phyloP scores from a whole-genome alignment of 2,329 filamentous ascomycete genomes.

The Tricladium varicosporioides region DNA sequence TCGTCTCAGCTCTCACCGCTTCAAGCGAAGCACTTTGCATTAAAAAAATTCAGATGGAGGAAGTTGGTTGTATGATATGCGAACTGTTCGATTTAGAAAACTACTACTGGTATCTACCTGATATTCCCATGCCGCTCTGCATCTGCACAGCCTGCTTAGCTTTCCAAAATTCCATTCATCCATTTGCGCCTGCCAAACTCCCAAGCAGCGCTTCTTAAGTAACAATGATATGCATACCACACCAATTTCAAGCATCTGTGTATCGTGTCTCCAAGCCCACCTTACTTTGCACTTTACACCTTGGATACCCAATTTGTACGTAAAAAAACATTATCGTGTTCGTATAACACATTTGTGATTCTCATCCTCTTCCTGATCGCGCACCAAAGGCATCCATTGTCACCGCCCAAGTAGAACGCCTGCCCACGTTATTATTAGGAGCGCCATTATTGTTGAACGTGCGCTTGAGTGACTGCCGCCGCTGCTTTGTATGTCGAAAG shows the following conservation, averaged over 20 bases:
- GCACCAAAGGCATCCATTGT: slow-evolving; percentile 1
- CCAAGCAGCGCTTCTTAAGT: not conserved
- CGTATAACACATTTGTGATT: not conserved
- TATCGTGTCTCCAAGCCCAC: not conserved
- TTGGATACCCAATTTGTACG: not conserved
- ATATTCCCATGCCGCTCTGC: too few relatives aligned
- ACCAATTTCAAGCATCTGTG: not conserved
- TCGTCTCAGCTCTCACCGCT: too few relatives aligned
- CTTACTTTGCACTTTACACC: not conserved
- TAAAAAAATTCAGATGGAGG: too few relatives aligned
- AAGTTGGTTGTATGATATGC: too few relatives aligned
- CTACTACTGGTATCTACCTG: too few relatives aligned
- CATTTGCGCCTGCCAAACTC: not conserved
- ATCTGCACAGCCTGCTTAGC: not conserved
- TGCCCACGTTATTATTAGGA: slow-evolving; percentile 11
- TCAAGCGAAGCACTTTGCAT: too few relatives aligned
- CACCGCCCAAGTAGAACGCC: slow-evolving; percentile 18
- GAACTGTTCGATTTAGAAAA: too few relatives aligned
- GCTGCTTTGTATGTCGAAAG: slow-evolving; percentile 25
- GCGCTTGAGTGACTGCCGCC: slow-evolving; percentile 8
- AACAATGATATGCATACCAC: not conserved
- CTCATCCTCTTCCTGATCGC: not conserved
- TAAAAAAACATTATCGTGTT: slow-evolving; percentile 20
- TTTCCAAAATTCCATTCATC: not conserved
- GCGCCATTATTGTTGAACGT: slow-evolving; percentile 8